Conservation (phyloP, 352 stramenopile species). For the Globisporangium mamillatum region DNA sequence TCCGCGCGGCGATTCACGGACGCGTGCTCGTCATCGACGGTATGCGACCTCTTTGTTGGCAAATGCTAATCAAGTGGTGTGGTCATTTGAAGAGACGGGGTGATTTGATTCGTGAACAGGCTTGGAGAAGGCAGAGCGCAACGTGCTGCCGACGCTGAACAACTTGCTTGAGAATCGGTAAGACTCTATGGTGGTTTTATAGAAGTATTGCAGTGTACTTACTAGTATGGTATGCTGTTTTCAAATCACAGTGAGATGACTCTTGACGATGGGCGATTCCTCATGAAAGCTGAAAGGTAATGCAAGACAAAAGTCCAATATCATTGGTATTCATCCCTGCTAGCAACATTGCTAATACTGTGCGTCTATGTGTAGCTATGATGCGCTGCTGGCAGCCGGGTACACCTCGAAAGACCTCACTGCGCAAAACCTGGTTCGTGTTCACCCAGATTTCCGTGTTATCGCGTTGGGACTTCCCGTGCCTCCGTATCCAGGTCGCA, state of each 20-base stretch:
- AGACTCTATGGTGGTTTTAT: neutral
- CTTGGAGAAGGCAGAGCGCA: constrained; percentile 94
- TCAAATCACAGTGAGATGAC: constrained; percentile 79
- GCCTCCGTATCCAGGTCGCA: constrained; percentile 81
- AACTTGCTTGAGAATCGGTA: constrained; percentile 95
- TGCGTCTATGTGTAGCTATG: constrained; percentile 33
- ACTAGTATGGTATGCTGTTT: neutral
- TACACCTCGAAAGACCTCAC: constrained; percentile 47
- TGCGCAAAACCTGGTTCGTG: constrained; percentile 71
- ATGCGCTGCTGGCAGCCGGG: constrained; percentile 54
- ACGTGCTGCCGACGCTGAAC: constrained; percentile 97
- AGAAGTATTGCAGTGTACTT: neutral
- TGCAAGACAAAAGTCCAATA: neutral
- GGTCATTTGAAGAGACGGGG: neutral
- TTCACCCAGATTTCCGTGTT: constrained; percentile 93
- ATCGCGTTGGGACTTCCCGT: constrained; percentile 88
- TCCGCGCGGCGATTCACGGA: constrained; percentile 92
- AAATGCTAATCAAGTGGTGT: neutral
- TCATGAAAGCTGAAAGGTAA: constrained; percentile 87
- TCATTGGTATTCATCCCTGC: neutral
- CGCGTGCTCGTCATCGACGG: constrained; percentile 94
- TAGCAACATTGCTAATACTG: neutral
- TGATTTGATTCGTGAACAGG: constrained; percentile 26
- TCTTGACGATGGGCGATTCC: constrained; percentile 92
- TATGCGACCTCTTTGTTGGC: constrained; percentile 8